phyloP scores from a whole-genome alignment of 2,329 filamentous ascomycete species.

The Ascochyta pisi region DNA sequence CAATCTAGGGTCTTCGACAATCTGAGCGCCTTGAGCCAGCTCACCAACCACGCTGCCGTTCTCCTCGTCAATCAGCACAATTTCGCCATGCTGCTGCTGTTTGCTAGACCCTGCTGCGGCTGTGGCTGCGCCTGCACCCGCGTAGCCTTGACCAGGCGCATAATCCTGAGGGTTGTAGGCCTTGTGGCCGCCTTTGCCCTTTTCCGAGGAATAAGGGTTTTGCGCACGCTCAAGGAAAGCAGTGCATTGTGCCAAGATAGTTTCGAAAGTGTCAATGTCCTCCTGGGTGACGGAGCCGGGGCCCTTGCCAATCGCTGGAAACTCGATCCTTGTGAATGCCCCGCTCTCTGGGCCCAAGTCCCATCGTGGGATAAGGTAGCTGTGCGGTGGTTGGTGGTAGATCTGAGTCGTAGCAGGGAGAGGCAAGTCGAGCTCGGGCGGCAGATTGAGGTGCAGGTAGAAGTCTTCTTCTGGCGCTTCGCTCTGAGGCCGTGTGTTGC shows the following conservation, averaged over 20 bases:
- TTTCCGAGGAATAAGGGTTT: conserved; percentile 57
- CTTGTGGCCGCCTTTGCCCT: conserved; percentile 41
- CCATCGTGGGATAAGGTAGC: conserved; percentile 95
- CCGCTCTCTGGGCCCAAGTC: conserved; percentile 87
- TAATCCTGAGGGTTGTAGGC: conserved; percentile 83
- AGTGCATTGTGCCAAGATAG: conserved; percentile 96
- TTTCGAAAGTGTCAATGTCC: conserved; percentile 95
- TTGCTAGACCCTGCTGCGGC: conserved; percentile 34
- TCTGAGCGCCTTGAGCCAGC: conserved; percentile 79
- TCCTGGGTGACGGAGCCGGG: conserved; percentile 75
- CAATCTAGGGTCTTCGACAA: conserved; percentile 77
- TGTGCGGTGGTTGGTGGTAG: conserved; percentile 90
- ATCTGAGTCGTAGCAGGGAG: conserved; percentile 96
- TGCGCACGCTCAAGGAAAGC: conserved; percentile 88
- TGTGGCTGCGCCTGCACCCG: conserved; percentile 56
- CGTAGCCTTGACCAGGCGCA: conserved; percentile 80
- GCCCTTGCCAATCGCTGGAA: conserved; percentile 75
- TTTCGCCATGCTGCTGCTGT: conserved; percentile 65
- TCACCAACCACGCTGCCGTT: conserved; percentile 96
- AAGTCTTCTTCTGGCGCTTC: conserved; percentile 75
- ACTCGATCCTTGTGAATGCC: conserved; percentile 92
- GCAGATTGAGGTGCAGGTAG: conserved; percentile 93
- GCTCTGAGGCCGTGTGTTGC: conserved; percentile 63
- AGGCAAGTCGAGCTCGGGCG: conserved; percentile 91
- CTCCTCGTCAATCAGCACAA: conserved; percentile 94